Conservation (phyloP, 441 rosid genomes). For the Pelargonium australe region DNA sequence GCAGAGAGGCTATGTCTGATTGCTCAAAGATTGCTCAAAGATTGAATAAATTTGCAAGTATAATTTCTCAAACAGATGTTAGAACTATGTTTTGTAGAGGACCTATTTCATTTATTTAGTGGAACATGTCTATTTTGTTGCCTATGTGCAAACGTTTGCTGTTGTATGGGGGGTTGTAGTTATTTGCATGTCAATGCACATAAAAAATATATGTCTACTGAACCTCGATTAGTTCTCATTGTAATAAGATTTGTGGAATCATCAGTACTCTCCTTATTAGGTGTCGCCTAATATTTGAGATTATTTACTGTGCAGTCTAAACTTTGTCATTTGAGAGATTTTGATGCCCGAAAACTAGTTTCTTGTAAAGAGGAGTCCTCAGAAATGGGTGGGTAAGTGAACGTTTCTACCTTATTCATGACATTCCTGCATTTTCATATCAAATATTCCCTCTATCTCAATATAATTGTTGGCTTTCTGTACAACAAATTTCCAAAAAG, state of each 20-base stretch:
- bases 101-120: not conserved
- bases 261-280: not conserved
- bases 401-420: not conserved
- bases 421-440: not conserved
- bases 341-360: constrained; percentile 49
- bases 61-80: no score
- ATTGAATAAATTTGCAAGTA: no score
- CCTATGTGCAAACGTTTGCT: not conserved
- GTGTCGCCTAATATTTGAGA: constrained; percentile 17
- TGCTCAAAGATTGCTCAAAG: no score
- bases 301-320: constrained; percentile 54
- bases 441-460: no score
- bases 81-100: no score
- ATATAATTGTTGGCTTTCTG: no score
- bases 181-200: not conserved
- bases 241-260: not conserved
- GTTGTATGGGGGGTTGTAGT: not conserved
- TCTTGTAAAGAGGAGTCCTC: constrained; percentile 69
- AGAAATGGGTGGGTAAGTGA: constrained; percentile 92
- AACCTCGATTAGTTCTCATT: not conserved
- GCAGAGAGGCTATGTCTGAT: constrained; percentile 87
- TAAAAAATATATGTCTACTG: no score
- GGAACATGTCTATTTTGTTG: not conserved
- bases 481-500: no score
- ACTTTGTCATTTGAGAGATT: constrained; percentile 63